These are phyloP conservation scores for Phanerodontia chrysosporium DNA, from an alignment of 768 basidiomycete genomes.

Conservation along the genomic window DNA sequence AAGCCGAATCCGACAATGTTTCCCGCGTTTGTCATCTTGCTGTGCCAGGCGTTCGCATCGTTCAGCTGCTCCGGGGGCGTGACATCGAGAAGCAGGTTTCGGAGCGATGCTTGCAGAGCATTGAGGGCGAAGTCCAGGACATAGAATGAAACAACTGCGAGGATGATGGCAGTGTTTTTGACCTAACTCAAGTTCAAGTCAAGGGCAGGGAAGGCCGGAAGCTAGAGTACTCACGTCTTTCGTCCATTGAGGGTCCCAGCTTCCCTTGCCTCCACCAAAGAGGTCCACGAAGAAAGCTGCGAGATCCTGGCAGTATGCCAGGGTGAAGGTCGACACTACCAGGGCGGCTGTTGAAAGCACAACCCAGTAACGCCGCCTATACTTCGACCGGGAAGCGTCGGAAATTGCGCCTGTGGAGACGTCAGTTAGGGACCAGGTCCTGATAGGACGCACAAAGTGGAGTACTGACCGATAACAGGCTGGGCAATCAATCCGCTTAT, in stretches of 20 bases:
- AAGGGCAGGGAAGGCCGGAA: neutral
- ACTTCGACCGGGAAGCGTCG: slow-evolving; percentile 87
- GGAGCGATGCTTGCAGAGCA: slow-evolving; percentile 86
- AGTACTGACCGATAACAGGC: slow-evolving; percentile 84
- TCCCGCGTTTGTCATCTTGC: slow-evolving; percentile 93
- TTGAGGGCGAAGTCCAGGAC: slow-evolving; percentile 96
- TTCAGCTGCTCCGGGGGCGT: slow-evolving; percentile 87
- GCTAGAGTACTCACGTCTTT: slow-evolving; percentile 44
- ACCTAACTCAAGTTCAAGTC: slow-evolving; percentile 41
- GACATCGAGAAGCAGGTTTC: slow-evolving; percentile 91
- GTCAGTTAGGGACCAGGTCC: too few relatives aligned
- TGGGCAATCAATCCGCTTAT: slow-evolving; percentile 94
- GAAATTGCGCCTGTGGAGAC: slow-evolving; percentile 76
- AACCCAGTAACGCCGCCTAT: slow-evolving; percentile 91
- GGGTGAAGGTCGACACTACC: slow-evolving; percentile 66
- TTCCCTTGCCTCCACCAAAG: slow-evolving; percentile 69
- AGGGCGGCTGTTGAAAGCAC: slow-evolving; percentile 82
- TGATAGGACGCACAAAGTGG: neutral
- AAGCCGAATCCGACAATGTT: slow-evolving; percentile 94
- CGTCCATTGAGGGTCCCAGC: slow-evolving; percentile 79
- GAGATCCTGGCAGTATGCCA: slow-evolving; percentile 79
- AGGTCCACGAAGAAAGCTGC: slow-evolving; percentile 76
- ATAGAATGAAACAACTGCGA: slow-evolving; percentile 90
- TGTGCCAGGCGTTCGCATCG: slow-evolving; percentile 97
- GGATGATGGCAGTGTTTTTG: slow-evolving; percentile 66